Evolutionary conservation across 345 rosid genomes (phyloP).

Genomic region (Abelmoschus esculentus): DNA sequence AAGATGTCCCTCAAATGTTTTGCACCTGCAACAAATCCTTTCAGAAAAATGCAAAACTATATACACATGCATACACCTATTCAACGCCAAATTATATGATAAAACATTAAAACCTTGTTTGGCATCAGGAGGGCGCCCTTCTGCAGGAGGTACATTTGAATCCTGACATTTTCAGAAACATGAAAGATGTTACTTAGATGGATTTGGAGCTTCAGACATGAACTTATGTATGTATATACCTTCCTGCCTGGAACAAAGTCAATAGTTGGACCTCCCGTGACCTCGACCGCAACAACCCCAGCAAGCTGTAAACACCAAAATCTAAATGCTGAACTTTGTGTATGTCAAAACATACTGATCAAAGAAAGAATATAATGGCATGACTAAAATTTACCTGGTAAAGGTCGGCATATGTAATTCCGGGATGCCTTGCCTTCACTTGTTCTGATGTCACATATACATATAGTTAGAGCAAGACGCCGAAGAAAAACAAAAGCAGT

Average conservation of each 20-base stretch:
- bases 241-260: not conserved
- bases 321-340: too few relatives aligned
- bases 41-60: not conserved
- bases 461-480: too few relatives aligned
- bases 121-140: constrained; percentile 79
- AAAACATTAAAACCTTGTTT: constrained; percentile 56
- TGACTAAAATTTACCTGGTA: too few relatives aligned
- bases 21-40: not conserved
- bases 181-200: not conserved
- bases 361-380: too few relatives aligned
- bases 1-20: constrained; percentile 45
- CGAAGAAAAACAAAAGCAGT: too few relatives aligned
- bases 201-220: not conserved
- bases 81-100: not conserved
- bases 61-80: not conserved
- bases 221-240: not conserved
- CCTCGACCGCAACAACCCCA: too few relatives aligned
- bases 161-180: not conserved
- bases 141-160: constrained; percentile 39
- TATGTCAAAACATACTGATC: too few relatives aligned
- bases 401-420: too few relatives aligned
- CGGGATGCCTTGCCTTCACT: too few relatives aligned
- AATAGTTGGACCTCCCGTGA: too few relatives aligned
- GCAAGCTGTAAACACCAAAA: too few relatives aligned
- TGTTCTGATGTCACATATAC: too few relatives aligned